Evolutionary conservation across 257 asterid species (phyloP).

Genomic region (Rauvolfia tetraphylla): DNA sequence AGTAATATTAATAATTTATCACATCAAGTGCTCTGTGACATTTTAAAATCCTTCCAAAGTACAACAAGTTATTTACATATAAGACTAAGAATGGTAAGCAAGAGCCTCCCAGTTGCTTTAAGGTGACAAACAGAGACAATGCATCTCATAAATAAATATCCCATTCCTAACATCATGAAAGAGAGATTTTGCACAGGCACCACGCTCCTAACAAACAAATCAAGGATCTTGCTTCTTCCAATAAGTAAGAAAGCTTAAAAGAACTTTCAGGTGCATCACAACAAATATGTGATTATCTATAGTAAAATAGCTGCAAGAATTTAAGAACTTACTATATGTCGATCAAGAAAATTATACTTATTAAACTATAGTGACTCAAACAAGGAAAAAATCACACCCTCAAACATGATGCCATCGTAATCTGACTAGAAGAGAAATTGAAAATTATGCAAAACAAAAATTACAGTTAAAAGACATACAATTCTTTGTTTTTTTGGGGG

Average conservation of each 20-base stretch:
- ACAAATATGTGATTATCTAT: background rate
- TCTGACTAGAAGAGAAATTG: background rate
- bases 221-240: background rate
- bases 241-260: background rate
- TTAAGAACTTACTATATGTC: background rate
- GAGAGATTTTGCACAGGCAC: background rate
- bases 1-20: background rate
- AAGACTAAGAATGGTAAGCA: background rate
- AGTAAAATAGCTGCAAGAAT: background rate
- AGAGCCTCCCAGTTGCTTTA: background rate
- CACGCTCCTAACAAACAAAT: background rate
- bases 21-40: background rate
- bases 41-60: background rate
- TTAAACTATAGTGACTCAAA: background rate
- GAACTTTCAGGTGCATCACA: background rate
- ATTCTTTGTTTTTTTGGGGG: background rate
- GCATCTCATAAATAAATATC: background rate
- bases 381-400: background rate
- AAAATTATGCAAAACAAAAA: background rate
- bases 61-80: background rate
- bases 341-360: background rate
- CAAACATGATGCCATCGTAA: background rate
- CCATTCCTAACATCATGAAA: background rate
- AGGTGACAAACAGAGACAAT: background rate
- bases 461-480: background rate